A percentile compares a stretch with the other conserved stretches of the same genome.
phyloP scores from a whole-genome alignment of 2,329 filamentous ascomycete species.

The Dothidotthia symphoricarpi region DNA sequence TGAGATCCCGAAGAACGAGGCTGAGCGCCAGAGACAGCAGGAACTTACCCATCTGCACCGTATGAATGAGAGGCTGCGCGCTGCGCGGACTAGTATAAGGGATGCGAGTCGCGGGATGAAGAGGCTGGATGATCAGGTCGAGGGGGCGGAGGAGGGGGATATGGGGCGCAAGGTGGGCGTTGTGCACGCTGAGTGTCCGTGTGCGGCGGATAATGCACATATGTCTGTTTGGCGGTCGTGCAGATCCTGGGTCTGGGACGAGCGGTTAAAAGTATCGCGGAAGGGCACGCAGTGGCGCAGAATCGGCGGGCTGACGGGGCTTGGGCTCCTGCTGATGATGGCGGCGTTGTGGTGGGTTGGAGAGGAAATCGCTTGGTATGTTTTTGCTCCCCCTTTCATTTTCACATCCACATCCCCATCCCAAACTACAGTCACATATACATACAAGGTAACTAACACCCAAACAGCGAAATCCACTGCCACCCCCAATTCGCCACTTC shows the following conservation, averaged over 20 bases:
- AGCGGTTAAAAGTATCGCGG: conserved; percentile 18
- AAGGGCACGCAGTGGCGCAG: conserved; percentile 12
- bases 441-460: conserved; percentile 1
- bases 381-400: conserved; percentile 9
- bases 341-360: conserved; percentile 51
- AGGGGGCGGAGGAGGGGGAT: conserved; percentile 27
- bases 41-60: conserved; percentile 44
- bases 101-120: conserved; percentile 46
- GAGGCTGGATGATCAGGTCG: conserved; percentile 44
- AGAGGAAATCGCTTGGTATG: conserved; percentile 50
- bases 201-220: conserved; percentile 5
- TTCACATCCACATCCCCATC: not conserved
- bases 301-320: conserved; percentile 38
- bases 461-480: conserved; percentile 49
- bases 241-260: conserved; percentile 31
- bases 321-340: conserved; percentile 43
- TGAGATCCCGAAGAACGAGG: conserved; percentile 36
- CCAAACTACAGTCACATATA: not conserved
- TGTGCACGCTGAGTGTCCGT: conserved; percentile 21
- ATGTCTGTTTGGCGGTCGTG: conserved; percentile 22
- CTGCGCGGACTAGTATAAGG: conserved; percentile 45
- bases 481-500: conserved; percentile 49
- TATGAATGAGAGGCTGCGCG: conserved; percentile 44
- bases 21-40: conserved; percentile 44
- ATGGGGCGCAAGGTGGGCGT: conserved; percentile 12